Conservation (phyloP, 75 land plant genomes). For the Gnetum montanum region DNA sequence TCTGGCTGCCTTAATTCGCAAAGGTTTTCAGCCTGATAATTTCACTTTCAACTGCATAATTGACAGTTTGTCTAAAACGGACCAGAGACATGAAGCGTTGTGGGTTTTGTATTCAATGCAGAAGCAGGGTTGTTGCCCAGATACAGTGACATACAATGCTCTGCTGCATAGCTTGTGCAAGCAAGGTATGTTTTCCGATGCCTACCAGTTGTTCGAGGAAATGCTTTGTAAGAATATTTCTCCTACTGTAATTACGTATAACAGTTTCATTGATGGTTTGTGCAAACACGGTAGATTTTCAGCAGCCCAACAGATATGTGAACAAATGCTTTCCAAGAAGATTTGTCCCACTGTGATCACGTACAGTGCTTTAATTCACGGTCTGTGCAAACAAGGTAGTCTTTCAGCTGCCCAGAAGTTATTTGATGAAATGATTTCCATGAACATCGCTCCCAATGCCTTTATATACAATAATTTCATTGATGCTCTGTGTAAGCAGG, state of each 20-base stretch:
- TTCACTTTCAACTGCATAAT: background rate
- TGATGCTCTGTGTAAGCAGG: slow-evolving; percentile 7
- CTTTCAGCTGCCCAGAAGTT: slow-evolving; percentile 3
- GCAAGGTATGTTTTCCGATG: background rate
- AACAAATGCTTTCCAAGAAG: background rate
- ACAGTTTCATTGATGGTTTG: background rate
- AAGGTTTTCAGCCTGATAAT: background rate
- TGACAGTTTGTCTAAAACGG: background rate
- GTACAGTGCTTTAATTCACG: slow-evolving; percentile 1
- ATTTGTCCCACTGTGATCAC: background rate
- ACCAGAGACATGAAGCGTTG: background rate
- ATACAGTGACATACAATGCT: background rate
- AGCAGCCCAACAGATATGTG: background rate
- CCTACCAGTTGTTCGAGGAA: background rate
- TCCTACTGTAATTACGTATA: background rate
- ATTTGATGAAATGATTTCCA: slow-evolving; percentile 6
- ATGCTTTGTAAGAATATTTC: background rate
- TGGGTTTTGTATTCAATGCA: background rate
- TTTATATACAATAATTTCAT: slow-evolving; percentile 3
- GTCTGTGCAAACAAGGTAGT: slow-evolving; percentile 8
- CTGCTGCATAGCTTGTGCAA: background rate
- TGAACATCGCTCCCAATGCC: background rate
- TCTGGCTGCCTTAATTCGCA: background rate
- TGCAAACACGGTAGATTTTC: background rate
- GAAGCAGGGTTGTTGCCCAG: background rate